Evolutionary conservation across 495 filamentous ascomycete genomes (phyloP), one percentile per base, ranked within the genome.

Genomic region (Saxophila tyrrhenica): DNA sequence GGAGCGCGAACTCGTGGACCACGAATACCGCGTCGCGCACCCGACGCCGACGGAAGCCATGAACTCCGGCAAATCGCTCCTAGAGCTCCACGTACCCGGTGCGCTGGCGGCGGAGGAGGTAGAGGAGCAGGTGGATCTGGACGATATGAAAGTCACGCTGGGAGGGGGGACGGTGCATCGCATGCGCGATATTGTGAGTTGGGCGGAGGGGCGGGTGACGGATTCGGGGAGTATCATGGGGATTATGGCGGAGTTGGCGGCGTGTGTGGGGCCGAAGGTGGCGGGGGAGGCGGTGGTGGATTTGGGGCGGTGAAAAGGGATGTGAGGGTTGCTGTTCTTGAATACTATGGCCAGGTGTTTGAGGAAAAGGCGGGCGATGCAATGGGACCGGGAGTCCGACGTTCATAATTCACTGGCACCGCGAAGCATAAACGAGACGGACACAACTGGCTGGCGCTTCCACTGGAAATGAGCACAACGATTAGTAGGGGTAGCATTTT

Each of bases 61-160:
- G 69, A 7, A 61, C 71, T 23, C 53, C 44, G 39, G 65, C 20
- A 56, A 68, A 13, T 84, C 85, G 2, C 75, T 92, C 21, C 85
- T 92, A 50, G 62, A 70, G 19, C 72, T 83, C 39, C 69, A 76
- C 49, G 89, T 94, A 79, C 90, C 90, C 0, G 91, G 91, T 2
- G 74, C 85, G 24, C 71, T 91, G 58, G 80, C 86, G 1, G 61
- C 77, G 13, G 71, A 75, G 0, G 72, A 94, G 57, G 70, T 95
- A 35, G 60, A 69, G 42, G 66, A 69, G 11, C 55, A 70, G 21
- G 62, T 88, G 41, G 75, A 86, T 56, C 72, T 94, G 46, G 83
- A 82, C 51, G 66, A 74, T 20, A 80, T 80, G 72, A 62, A 65
- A 19, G 47, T 82, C 35, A 46, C 16, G 3, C 64, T 74, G 1